Evolutionary conservation across 257 asterid genomes (phyloP).

Genomic region (Ilex asprella): DNA sequence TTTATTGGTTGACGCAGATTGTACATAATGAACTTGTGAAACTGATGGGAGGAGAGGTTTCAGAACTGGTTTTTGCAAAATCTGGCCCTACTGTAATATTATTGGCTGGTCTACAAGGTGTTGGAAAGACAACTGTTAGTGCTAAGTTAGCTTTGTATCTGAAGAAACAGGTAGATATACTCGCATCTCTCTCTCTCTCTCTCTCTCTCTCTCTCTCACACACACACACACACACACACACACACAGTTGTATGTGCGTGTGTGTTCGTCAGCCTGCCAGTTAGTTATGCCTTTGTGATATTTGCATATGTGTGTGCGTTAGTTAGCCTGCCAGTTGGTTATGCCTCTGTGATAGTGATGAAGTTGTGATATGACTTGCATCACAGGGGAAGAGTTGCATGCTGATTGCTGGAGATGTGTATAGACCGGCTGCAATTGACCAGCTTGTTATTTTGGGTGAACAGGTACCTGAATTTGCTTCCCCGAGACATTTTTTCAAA

Average conservation of each 20-base stretch:
- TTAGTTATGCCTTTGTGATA: conserved; percentile 16
- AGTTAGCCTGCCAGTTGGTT: neutral
- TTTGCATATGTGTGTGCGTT: neutral
- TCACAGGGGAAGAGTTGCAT: conserved; percentile 91
- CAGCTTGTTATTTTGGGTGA: conserved; percentile 86
- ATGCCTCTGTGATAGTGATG: conserved; percentile 8
- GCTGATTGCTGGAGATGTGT: conserved; percentile 97
- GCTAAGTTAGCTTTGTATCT: conserved; percentile 95
- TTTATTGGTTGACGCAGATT: conserved; percentile 36
- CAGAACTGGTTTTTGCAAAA: conserved; percentile 79
- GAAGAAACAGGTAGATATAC: conserved; percentile 66
- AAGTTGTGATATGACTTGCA: conserved; percentile 14
- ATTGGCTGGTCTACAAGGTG: conserved; percentile 98
- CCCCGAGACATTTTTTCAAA: neutral
- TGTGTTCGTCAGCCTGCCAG: neutral
- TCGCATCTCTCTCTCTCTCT: conserved; percentile 12
- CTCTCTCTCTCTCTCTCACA: neutral
- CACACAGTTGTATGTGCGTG: neutral
- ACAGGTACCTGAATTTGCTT: conserved; percentile 27
- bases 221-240: neutral
- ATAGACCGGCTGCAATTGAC: conserved; percentile 98
- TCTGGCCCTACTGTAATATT: conserved; percentile 76
- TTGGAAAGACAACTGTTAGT: conserved; percentile 97
- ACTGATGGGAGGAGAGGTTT: conserved; percentile 94
- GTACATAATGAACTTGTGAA: conserved; percentile 84